Evolutionary conservation across 2,329 filamentous ascomycete species (phyloP), one percentile per base, ranked within the genome.

Genomic region (Trichocomaceae sp.): DNA sequence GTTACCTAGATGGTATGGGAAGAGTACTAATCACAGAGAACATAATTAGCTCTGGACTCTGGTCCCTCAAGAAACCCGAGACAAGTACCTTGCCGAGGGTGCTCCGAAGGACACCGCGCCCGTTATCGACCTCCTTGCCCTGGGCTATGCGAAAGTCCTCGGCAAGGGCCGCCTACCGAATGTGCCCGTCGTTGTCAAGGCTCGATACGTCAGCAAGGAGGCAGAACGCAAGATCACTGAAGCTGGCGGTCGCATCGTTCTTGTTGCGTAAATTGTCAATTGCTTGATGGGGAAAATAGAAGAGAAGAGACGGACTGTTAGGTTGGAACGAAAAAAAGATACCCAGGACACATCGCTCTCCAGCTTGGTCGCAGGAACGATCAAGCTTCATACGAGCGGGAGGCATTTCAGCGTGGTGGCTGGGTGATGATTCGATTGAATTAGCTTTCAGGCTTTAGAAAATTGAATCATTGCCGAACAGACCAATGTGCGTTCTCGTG

Each of bases 191-290:
- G 89, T 99, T 71, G 91, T 99, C 66, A 89, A 89, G 73, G 92
- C 93, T 67, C 83, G 93, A 75, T 97, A 90, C 82, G 88, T 99
- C 79, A 91, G 86, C 83, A 88, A 88, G 75, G 86, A 96, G 76
- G 93, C 93, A 66, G 93, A 99, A 86, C 83, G 89, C 81, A 99
- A 99, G 88, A 96, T 99, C 79, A 95, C 88, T 75, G 90, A 93
- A 78, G 91, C 90, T 71, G 93, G 93, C 77, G 92, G 92, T 78
- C 88, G 96, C 72, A 82, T 95, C 70, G 90, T 96, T 84, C 83
- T 96, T 75, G 89, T 96, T 72, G 91, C 90, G 79, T 96, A 87
- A 82, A 54, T 44, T 22, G 2, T 29, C 2, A 42, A 19, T 39
- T 3, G 39, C 13, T 42, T 42, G 39, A 20, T 19, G 9, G 39